phyloP scores from a whole-genome alignment of 257 asterid species.

The Handroanthus guayacan region DNA sequence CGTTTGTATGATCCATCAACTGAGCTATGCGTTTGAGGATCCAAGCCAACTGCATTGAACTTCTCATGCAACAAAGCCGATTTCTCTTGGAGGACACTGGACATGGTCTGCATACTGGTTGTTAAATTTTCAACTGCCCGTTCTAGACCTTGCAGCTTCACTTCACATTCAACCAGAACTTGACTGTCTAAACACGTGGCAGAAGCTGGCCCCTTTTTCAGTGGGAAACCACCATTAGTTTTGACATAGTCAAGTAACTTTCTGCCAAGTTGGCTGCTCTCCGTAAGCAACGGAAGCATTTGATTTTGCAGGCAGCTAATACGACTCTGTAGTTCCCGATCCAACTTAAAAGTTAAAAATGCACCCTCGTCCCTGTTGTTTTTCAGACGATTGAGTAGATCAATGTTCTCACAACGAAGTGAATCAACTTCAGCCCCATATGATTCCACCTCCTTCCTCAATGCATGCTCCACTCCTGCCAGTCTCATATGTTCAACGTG shows the following conservation, averaged over 20 bases:
- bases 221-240: constrained; percentile 44
- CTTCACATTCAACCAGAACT: constrained; percentile 81
- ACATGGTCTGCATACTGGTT: constrained; percentile 59
- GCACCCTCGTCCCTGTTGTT: constrained; percentile 65
- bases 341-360: constrained; percentile 78
- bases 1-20: constrained; percentile 24
- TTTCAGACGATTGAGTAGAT: constrained; percentile 78
- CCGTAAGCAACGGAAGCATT: constrained; percentile 72
- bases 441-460: constrained; percentile 94
- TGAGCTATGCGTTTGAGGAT: too few species aligned
- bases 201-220: constrained; percentile 43
- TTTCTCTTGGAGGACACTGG: constrained; percentile 61
- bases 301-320: constrained; percentile 76
- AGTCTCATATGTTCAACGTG: constrained; percentile 83
- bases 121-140: constrained; percentile 73
- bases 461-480: constrained; percentile 81
- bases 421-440: constrained; percentile 71
- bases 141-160: constrained; percentile 84
- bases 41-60: too few species aligned
- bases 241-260: constrained; percentile 71
- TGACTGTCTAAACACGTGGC: constrained; percentile 59
- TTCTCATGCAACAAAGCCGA: constrained; percentile 48
- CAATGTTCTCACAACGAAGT: constrained; percentile 88
- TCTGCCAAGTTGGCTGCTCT: constrained; percentile 73
- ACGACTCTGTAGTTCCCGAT: constrained; percentile 76